Percentiles rank a stretch among this genome's conserved stretches.
These are phyloP conservation scores for Coemansia sp. DNA, from an alignment of 192 early-diverging fungal species.

Conservation along the genomic window DNA sequence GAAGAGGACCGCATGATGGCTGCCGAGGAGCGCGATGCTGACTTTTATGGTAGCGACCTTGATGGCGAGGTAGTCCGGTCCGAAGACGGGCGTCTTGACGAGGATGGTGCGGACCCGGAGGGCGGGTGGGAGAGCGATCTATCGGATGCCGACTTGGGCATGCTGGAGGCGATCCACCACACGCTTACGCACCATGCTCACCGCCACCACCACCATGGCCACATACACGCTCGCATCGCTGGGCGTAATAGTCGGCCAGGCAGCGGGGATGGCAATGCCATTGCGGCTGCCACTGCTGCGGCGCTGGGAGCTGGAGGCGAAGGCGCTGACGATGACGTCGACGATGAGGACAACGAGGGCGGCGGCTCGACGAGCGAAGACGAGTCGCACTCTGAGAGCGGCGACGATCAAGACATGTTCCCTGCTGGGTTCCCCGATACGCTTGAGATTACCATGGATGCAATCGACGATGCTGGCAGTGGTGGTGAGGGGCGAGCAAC, in stretches of 20 bases:
- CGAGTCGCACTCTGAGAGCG: conserved; percentile 25
- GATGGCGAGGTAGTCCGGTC: conserved; percentile 57
- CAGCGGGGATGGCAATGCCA: conserved; percentile 9
- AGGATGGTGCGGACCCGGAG: conserved; percentile 39
- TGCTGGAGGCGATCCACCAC: conserved; percentile 23
- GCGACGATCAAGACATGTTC: conserved; percentile 45
- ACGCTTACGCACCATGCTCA: conserved; percentile 20
- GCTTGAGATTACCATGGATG: conserved; percentile 52
- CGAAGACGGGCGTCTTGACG: conserved; percentile 15
- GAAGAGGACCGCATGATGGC: conserved; percentile 61
- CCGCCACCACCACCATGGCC: conserved; percentile 10
- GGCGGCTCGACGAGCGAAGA: conserved; percentile 17
- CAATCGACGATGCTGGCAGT: conserved; percentile 28
- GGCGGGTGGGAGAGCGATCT: conserved; percentile 42
- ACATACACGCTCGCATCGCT: neutral
- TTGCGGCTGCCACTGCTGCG: conserved; percentile 1
- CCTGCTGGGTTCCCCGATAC: conserved; percentile 26
- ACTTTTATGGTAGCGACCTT: conserved; percentile 62
- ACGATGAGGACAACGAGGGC: conserved; percentile 12
- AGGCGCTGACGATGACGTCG: conserved; percentile 13
- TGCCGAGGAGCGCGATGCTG: conserved; percentile 60
- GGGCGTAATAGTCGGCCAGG: conserved; percentile 23
- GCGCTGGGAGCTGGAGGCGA: conserved; percentile 15
- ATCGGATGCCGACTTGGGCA: conserved; percentile 28
- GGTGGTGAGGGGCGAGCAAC: neutral